Conservation (phyloP, 495 filamentous ascomycete genomes). For the Amorphotheca resinae region DNA sequence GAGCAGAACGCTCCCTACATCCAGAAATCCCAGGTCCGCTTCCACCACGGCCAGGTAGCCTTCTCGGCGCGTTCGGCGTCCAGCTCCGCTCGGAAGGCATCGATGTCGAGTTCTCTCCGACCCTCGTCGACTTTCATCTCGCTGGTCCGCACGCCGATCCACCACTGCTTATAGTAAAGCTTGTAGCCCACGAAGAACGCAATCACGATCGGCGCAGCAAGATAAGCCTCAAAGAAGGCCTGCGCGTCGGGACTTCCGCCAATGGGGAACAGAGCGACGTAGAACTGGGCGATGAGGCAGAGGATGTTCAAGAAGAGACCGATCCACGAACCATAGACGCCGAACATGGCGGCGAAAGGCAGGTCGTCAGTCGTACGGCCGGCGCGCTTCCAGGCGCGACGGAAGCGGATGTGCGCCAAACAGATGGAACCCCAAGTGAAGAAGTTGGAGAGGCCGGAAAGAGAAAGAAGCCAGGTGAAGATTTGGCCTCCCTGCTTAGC, state of each 20-base stretch:
- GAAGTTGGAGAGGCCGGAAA: conserved; percentile 79
- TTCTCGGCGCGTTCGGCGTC: conserved; percentile 36
- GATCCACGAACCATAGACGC: conserved; percentile 70
- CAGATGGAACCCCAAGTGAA: conserved; percentile 93
- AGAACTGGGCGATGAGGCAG: conserved; percentile 91
- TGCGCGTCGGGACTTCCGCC: conserved; percentile 36
- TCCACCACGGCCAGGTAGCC: conserved; percentile 39
- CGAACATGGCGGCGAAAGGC: conserved; percentile 69
- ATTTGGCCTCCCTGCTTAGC: conserved; percentile 33
- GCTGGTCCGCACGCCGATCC: conserved; percentile 29
- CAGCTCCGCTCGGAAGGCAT: conserved; percentile 11
- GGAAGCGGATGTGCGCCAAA: conserved; percentile 83
- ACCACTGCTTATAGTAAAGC: conserved; percentile 49
- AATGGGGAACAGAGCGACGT: conserved; percentile 75
- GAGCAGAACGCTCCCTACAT: conserved; percentile 7
- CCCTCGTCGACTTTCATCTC: conserved; percentile 51
- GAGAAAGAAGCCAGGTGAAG: conserved; percentile 80
- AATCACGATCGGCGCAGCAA: conserved; percentile 71
- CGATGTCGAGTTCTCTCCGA: conserved; percentile 35
- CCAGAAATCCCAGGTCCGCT: conserved; percentile 18
- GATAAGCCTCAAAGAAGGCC: conserved; percentile 67
- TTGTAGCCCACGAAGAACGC: conserved; percentile 70
- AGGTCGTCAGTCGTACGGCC: conserved; percentile 64
- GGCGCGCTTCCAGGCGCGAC: conserved; percentile 59
- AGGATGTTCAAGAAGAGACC: conserved; percentile 68